A percentile compares a stretch with the other conserved stretches of the same genome.
Conservation (phyloP, 208 protist genomes). For the Crithidia sp. region DNA sequence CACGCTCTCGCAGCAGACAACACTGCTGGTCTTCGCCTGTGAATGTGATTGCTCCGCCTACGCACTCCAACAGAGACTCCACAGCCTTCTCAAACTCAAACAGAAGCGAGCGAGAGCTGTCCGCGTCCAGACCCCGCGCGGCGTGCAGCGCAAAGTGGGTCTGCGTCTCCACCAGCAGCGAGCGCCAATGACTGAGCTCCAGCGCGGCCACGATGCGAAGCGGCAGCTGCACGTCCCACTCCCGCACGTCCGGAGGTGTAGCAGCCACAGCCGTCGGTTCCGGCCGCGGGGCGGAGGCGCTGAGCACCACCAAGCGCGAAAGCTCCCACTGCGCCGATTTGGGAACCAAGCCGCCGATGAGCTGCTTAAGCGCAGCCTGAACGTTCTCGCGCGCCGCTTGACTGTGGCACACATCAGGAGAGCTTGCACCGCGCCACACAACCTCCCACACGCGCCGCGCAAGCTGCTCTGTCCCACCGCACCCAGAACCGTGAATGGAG, state of each 20-base stretch:
- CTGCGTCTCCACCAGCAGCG: slow-evolving; percentile 21
- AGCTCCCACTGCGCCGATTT: slow-evolving; percentile 29
- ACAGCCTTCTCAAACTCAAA: slow-evolving; percentile 35
- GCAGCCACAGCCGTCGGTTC: neutral
- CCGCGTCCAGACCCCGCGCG: slow-evolving; percentile 6
- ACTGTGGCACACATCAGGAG: slow-evolving; percentile 7
- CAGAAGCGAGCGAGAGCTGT: slow-evolving; percentile 27
- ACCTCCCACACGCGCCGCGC: slow-evolving; percentile 31
- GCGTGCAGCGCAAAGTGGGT: slow-evolving; percentile 8
- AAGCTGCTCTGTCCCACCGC: slow-evolving; percentile 6
- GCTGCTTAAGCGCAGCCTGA: slow-evolving; percentile 3
- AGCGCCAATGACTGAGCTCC: slow-evolving; percentile 17
- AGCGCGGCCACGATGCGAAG: slow-evolving; percentile 9
- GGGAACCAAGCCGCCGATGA: slow-evolving; percentile 5
- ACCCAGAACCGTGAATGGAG: neutral
- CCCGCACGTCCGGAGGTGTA: neutral
- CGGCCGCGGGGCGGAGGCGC: slow-evolving; percentile 2
- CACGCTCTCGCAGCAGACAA: slow-evolving; percentile 14
- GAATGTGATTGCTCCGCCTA: neutral
- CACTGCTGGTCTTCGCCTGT: neutral
- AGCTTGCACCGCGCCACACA: slow-evolving; percentile 25
- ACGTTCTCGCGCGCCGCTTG: neutral
- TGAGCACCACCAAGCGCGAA: slow-evolving; percentile 23
- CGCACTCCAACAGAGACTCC: neutral
- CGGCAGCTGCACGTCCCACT: neutral